phyloP scores from a whole-genome alignment of 2,329 filamentous ascomycete genomes.

The Fusarium oligoseptatum region DNA sequence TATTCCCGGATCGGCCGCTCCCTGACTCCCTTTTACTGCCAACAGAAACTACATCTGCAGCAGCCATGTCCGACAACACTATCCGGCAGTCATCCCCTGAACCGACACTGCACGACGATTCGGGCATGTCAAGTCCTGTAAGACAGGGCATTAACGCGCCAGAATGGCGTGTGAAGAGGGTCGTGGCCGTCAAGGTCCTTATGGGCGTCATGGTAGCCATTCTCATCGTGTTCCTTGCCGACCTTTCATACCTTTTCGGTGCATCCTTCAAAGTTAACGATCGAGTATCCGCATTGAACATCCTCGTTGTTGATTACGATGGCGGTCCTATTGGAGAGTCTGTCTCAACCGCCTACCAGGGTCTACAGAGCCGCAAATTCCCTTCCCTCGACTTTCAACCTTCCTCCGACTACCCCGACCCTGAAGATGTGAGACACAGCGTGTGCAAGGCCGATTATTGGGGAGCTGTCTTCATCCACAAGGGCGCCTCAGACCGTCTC shows the following conservation, averaged over 20 bases:
- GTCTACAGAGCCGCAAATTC: constrained; percentile 48
- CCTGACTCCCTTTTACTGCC: not conserved
- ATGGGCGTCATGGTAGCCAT: constrained; percentile 32
- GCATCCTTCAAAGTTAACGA: constrained; percentile 43
- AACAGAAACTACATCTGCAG: not conserved
- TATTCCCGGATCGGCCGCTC: not conserved
- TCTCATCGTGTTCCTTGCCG: constrained; percentile 40
- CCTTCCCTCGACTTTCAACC: constrained; percentile 50
- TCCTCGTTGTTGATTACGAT: constrained; percentile 50
- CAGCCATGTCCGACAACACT: constrained; percentile 9
- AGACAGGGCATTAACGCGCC: constrained; percentile 24
- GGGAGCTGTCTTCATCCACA: constrained; percentile 52
- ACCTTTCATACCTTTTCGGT: constrained; percentile 53
- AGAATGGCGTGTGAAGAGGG: constrained; percentile 22
- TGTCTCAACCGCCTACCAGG: constrained; percentile 50
- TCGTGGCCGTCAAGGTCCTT: constrained; percentile 23
- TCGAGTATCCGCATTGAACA: constrained; percentile 45
- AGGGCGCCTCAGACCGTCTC: constrained; percentile 50
- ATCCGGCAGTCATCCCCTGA: constrained; percentile 30
- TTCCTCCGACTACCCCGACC: constrained; percentile 42
- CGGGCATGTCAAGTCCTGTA: not conserved
- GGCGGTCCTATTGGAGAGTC: constrained; percentile 50
- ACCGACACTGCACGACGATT: constrained; percentile 30
- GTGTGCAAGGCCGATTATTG: constrained; percentile 55
- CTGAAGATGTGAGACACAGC: constrained; percentile 46